Conservation (phyloP, 164 flowering plant species). For the Stephania cephalantha region DNA sequence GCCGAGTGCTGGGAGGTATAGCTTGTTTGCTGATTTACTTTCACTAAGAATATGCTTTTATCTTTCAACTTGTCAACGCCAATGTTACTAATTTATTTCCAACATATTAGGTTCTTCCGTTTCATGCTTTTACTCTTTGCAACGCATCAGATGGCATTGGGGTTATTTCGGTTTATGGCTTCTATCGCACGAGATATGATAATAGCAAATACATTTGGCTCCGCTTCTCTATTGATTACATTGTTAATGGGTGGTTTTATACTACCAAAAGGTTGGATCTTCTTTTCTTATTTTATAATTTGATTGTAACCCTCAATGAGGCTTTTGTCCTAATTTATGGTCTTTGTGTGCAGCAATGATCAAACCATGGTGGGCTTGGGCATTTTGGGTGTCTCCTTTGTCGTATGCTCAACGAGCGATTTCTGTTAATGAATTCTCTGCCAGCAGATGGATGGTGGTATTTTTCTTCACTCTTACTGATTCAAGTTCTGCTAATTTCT, state of each 20-base stretch:
- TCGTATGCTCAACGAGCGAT: constrained; percentile 77
- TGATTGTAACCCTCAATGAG: neutral
- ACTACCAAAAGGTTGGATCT: constrained; percentile 64
- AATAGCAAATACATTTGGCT: constrained; percentile 68
- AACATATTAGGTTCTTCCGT: constrained; percentile 67
- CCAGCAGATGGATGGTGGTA: constrained; percentile 79
- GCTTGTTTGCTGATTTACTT: neutral
- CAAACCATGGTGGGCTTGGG: constrained; percentile 88
- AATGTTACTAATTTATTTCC: constrained; percentile 1
- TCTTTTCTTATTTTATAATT: neutral
- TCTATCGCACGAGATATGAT: constrained; percentile 66
- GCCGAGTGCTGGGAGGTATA: constrained; percentile 68
- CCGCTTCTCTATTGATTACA: constrained; percentile 49
- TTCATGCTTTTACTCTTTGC: constrained; percentile 55
- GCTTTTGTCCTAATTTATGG: neutral
- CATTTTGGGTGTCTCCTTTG: constrained; percentile 84
- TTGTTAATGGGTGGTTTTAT: constrained; percentile 81
- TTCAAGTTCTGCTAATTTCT: constrained; percentile 3
- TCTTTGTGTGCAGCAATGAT: constrained; percentile 38
- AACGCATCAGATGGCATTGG: constrained; percentile 86
- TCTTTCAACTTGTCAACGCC: constrained; percentile 12
- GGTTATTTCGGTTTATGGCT: constrained; percentile 72
- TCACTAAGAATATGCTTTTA: constrained; percentile 1
- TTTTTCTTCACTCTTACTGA: neutral
- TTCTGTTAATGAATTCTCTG: constrained; percentile 77